A percentile compares a stretch with the other conserved stretches of the same genome.
Conservation (phyloP, 176 grass and related monocot genomes). For the Aegilops longissima region DNA sequence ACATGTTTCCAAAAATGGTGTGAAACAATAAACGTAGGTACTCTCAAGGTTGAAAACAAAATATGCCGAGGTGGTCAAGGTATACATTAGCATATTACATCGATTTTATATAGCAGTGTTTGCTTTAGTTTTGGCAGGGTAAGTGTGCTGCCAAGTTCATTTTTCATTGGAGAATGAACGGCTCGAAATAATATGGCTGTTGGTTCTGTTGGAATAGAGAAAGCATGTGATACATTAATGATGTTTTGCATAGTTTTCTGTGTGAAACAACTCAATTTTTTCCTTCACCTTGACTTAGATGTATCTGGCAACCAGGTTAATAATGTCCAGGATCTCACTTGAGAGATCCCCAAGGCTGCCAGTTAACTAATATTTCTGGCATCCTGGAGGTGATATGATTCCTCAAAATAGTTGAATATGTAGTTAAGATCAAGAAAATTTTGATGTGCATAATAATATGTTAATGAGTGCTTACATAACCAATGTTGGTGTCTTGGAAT, state of each 20-base stretch:
- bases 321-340: conserved; percentile 38
- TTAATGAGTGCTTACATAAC: conserved; percentile 35
- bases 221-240: background rate
- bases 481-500: conserved; percentile 20
- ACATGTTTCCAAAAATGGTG: conserved; percentile 12
- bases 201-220: background rate
- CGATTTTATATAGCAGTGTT: background rate
- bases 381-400: background rate
- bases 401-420: background rate
- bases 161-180: background rate
- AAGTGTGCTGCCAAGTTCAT: background rate
- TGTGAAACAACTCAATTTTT: background rate
- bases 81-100: background rate
- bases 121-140: conserved; percentile 15
- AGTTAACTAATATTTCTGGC: conserved; percentile 15
- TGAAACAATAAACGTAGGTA: conserved; percentile 15
- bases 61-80: background rate
- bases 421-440: conserved; percentile 6
- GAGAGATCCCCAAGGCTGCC: conserved; percentile 10
- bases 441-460: conserved; percentile 20
- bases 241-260: background rate
- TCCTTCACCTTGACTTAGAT: background rate
- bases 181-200: background rate
- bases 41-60: conserved; percentile 32
- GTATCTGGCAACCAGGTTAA: conserved; percentile 4